Evolutionary conservation across 1,284 basidiomycete genomes (phyloP).

Genomic region (Grifola frondosa): DNA sequence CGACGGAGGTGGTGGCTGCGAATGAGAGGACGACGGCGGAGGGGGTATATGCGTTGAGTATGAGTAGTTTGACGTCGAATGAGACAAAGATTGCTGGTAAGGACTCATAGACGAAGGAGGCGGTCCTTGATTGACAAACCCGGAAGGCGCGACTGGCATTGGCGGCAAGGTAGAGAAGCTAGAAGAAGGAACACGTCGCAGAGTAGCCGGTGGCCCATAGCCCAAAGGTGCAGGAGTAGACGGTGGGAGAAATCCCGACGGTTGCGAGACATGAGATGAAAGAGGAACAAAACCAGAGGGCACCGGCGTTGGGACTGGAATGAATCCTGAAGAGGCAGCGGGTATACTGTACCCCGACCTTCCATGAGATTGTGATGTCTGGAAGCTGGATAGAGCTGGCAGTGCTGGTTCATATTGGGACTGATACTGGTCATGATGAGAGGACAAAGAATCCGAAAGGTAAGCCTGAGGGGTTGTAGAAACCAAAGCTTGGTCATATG

Average conservation of each 20-base stretch:
- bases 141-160: conserved; percentile 22
- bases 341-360: conserved; percentile 69
- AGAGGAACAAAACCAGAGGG: conserved; percentile 33
- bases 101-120: conserved; percentile 18
- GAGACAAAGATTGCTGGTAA: conserved; percentile 15
- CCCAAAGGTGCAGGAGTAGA: conserved; percentile 25
- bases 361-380: conserved; percentile 29
- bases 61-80: conserved; percentile 15
- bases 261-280: conserved; percentile 44
- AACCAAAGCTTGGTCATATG: conserved; percentile 27
- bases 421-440: conserved; percentile 43
- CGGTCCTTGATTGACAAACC: conserved; percentile 17
- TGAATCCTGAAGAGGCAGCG: conserved; percentile 66
- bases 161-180: conserved; percentile 23
- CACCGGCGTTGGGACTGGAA: conserved; percentile 34
- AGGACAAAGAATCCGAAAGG: conserved; percentile 33
- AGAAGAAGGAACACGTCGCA: conserved; percentile 37
- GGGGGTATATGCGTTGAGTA: conserved; percentile 1
- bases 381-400: conserved; percentile 35
- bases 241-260: conserved; percentile 43
- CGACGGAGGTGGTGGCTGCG: conserved; percentile 9
- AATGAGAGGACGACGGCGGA: conserved; percentile 15
- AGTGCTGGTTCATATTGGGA: conserved; percentile 51
- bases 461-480: conserved; percentile 35
- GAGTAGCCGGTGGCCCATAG: conserved; percentile 26